Evolutionary conservation across 192 early-diverging fungal species (phyloP).

Genomic region (Chytriomyces sp.): DNA sequence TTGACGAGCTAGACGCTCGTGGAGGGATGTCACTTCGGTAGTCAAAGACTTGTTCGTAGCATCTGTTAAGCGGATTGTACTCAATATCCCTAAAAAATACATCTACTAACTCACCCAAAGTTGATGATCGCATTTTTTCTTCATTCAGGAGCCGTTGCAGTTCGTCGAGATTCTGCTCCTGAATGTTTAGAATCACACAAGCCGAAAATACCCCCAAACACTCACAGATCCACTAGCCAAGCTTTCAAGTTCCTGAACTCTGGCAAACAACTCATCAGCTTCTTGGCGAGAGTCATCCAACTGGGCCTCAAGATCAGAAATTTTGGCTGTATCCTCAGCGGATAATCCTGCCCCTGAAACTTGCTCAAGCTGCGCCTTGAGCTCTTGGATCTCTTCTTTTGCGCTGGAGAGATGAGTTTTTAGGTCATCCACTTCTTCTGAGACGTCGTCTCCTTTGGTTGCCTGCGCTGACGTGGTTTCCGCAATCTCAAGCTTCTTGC

Average conservation of each 20-base stretch:
- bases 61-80: background rate
- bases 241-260: slow-evolving; percentile 15
- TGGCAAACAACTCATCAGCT: background rate
- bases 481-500: too few relatives aligned
- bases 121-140: slow-evolving; percentile 5
- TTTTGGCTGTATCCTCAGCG: background rate
- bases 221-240: background rate
- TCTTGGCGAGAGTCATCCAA: background rate
- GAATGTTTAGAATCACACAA: too few relatives aligned
- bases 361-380: background rate
- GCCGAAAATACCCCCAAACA: too few relatives aligned
- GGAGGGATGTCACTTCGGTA: slow-evolving; percentile 12
- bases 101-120: background rate
- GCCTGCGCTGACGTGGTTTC: too few relatives aligned
- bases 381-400: slow-evolving; percentile 1
- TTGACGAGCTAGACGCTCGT: slow-evolving; percentile 17
- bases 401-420: background rate
- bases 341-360: background rate
- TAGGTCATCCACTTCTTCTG: background rate
- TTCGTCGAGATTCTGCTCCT: slow-evolving; percentile 4
- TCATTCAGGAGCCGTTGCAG: slow-evolving; percentile 17
- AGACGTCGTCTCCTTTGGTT: too few relatives aligned
- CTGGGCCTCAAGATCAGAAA: slow-evolving; percentile 11
- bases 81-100: too few relatives aligned
- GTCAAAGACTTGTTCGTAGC: slow-evolving; percentile 24